Conservation (phyloP, 768 basidiomycete genomes). For the Tremella fuciformis region DNA sequence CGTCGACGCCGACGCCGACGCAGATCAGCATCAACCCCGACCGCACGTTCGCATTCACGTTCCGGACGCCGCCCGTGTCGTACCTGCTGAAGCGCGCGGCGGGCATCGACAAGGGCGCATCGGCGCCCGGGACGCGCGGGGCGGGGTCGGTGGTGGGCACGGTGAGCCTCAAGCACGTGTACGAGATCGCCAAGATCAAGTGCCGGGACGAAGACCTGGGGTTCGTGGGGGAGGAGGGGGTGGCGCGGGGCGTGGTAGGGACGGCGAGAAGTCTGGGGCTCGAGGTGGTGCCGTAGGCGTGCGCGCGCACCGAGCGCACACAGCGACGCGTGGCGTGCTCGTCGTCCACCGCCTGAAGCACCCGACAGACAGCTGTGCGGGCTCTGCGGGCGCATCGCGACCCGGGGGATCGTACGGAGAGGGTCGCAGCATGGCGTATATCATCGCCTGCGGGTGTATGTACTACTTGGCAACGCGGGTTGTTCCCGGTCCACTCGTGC, state of each 20-base stretch:
- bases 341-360: too few relatives aligned
- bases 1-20: constrained; percentile 86
- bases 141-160: constrained; percentile 19
- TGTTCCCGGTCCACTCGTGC: not conserved
- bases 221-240: constrained; percentile 78
- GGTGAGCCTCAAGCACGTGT: constrained; percentile 91
- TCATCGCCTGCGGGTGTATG: too few relatives aligned
- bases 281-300: constrained; percentile 70
- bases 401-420: too few relatives aligned
- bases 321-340: too few relatives aligned
- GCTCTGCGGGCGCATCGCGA: too few relatives aligned
- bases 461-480: too few relatives aligned
- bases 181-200: constrained; percentile 98
- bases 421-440: too few relatives aligned
- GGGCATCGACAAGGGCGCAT: constrained; percentile 85
- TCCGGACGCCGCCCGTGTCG: constrained; percentile 75
- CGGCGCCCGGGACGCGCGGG: constrained; percentile 52
- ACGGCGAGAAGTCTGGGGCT: constrained; percentile 85
- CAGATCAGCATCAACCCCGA: constrained; percentile 90
- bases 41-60: constrained; percentile 87
- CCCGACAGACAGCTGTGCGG: too few relatives aligned
- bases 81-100: constrained; percentile 89
- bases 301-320: too few relatives aligned
- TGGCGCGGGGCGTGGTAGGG: constrained; percentile 83
- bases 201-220: constrained; percentile 81